phyloP scores from a whole-genome alignment of 768 basidiomycete species.

The Exidia glandulosa region DNA sequence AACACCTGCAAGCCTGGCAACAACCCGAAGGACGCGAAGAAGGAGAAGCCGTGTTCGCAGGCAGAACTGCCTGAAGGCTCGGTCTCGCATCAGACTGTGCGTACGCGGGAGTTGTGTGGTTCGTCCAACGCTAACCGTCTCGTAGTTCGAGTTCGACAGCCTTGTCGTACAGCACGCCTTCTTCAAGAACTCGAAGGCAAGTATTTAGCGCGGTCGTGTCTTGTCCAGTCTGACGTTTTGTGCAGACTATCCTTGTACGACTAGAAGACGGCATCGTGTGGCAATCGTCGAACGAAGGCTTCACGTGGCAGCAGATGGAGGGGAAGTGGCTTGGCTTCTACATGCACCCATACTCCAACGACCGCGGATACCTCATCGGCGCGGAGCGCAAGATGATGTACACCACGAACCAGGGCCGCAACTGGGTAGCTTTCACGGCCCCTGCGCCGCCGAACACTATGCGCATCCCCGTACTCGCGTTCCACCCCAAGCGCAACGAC shows the following conservation, averaged over 20 bases:
- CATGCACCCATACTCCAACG: conserved; percentile 67
- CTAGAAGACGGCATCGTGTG: conserved; percentile 69
- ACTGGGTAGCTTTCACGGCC: conserved; percentile 49
- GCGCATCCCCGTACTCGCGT: conserved; percentile 63
- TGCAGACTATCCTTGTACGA: conserved; percentile 72
- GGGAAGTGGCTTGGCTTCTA: conserved; percentile 73
- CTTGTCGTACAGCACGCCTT: conserved; percentile 69
- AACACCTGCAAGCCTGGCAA: conserved; percentile 71
- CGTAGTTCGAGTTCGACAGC: conserved; percentile 54
- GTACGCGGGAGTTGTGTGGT: conserved; percentile 13
- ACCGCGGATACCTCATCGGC: conserved; percentile 89
- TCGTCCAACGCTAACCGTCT: background rate
- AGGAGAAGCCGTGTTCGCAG: conserved; percentile 67
- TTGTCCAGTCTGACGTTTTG: background rate
- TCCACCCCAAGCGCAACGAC: conserved; percentile 73
- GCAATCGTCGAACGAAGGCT: conserved; percentile 95
- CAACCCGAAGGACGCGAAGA: conserved; percentile 51
- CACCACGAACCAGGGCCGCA: conserved; percentile 72
- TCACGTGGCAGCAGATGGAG: conserved; percentile 67
- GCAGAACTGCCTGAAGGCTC: conserved; percentile 75
- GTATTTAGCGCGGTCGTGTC: conserved; percentile 6
- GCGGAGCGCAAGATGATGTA: conserved; percentile 49
- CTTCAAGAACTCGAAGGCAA: conserved; percentile 68
- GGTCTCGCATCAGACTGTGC: conserved; percentile 62
- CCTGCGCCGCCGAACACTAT: conserved; percentile 75